Evolutionary conservation across 768 basidiomycete species (phyloP).

Genomic region (Hortiboletus flavorubellus): DNA sequence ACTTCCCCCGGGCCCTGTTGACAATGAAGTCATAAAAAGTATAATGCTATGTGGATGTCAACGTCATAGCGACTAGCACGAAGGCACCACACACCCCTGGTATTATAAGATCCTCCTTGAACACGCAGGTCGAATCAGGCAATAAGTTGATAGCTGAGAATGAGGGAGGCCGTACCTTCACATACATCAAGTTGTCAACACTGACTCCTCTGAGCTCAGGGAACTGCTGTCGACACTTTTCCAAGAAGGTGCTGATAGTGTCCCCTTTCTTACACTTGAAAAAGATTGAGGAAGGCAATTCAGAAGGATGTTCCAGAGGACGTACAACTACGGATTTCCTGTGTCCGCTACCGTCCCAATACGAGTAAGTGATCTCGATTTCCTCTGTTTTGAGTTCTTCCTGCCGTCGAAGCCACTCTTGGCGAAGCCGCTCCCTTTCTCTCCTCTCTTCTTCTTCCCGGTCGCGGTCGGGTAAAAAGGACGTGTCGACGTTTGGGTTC

Average conservation of each 20-base stretch:
- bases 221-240: conserved; percentile 91
- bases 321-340: conserved; percentile 85
- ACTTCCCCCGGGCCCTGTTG: conserved; percentile 98
- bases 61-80: neutral
- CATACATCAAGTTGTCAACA: conserved; percentile 97
- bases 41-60: conserved; percentile 64
- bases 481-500: conserved; percentile 96
- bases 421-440: conserved; percentile 82
- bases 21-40: conserved; percentile 99
- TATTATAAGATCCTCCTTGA: conserved; percentile 93
- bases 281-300: neutral
- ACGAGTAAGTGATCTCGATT: conserved; percentile 94
- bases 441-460: conserved; percentile 90
- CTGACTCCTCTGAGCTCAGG: conserved; percentile 87
- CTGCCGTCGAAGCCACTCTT: conserved; percentile 81
- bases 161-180: conserved; percentile 61
- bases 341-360: conserved; percentile 98
- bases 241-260: conserved; percentile 78
- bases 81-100: conserved; percentile 68
- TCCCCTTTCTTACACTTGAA: conserved; percentile 95
- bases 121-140: conserved; percentile 6
- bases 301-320: conserved; percentile 9
- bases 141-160: neutral
- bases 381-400: conserved; percentile 65
- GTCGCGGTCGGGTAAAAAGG: conserved; percentile 96